phyloP scores from a whole-genome alignment of 768 basidiomycete species.

The Hirschioporus abietinus region DNA sequence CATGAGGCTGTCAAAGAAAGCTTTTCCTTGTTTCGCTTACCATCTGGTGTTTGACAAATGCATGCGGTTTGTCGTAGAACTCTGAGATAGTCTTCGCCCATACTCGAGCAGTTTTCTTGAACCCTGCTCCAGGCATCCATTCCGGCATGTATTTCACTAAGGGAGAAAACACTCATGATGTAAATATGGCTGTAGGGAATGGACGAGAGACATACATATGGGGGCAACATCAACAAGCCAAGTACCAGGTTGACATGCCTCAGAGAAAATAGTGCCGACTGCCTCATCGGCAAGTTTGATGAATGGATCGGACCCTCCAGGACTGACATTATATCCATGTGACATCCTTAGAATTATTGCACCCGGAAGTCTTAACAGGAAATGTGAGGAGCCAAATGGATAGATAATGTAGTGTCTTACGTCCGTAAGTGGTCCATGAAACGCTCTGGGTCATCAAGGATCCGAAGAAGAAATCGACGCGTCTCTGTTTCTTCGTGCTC shows the following conservation, averaged over 20 bases:
- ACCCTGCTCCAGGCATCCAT: slow-evolving; percentile 17
- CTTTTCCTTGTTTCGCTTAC: slow-evolving; percentile 21
- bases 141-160: slow-evolving; percentile 16
- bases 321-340: not conserved
- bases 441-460: not conserved
- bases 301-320: slow-evolving; percentile 14
- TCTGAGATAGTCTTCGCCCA: slow-evolving; percentile 35
- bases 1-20: not conserved
- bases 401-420: not conserved
- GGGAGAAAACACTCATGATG: slow-evolving; percentile 30
- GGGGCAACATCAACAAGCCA: slow-evolving; percentile 17
- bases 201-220: slow-evolving; percentile 9
- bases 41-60: slow-evolving; percentile 41
- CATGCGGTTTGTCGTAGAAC: slow-evolving; percentile 40
- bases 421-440: not conserved
- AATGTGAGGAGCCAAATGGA: not conserved
- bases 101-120: slow-evolving; percentile 5
- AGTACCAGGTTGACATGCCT: slow-evolving; percentile 8
- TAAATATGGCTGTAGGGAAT: not conserved
- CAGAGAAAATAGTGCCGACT: slow-evolving; percentile 2
- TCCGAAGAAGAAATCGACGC: not conserved
- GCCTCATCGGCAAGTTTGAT: not conserved
- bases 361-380: not conserved
- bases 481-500: slow-evolving; percentile 3
- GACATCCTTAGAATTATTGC: not conserved